Evolutionary conservation across 768 basidiomycete genomes (phyloP), one percentile per base, ranked within the genome.

Genomic region (Daedalea quercina): DNA sequence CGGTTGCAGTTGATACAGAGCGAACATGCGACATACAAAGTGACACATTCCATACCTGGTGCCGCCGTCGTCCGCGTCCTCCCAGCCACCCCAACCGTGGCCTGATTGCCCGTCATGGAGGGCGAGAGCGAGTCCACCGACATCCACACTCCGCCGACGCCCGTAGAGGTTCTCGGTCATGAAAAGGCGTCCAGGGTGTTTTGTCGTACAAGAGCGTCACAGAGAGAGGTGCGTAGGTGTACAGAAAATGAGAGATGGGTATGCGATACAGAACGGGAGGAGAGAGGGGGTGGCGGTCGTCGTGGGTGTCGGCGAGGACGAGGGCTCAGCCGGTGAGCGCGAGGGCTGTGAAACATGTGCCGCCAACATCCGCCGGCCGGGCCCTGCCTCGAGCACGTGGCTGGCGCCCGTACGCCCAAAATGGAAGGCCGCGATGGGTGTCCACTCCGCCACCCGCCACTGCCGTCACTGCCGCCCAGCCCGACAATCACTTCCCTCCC

Each of bases 91-190:
- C 86, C 89, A 87, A 34, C 87, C 87, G 61, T 81, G 79, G 24
- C 89, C 85, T 54, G 79, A 72, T 41, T 79, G 80, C 44, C 67
- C 72, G 58, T 79, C 80, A 53, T 71, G 74, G 47, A 88, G 79
- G 0, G 92, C 91, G 46, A 92, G 83, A 53, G 85, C 82, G 54
- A 97, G 77, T 28, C 93, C 94, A 12, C 94, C 94, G 41, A 90
- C 78, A 68, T 97, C 94, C 52, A 94, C 91, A 65, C 89, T 93
- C 44, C 89, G 74, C 50, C 93, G 75, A 54, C 80, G 60, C 7
- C 35, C 55, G 53, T 55, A 52, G 34, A 34, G 42, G 23, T n/a
- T 40, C 53, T 57, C 60, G 19, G 35, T 28, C 57, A 61, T 58
- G 11, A n/a, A n/a, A 3, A 15, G n/a, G 26, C n/a, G 46, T 45